These are phyloP conservation scores for Saccharomycopsis fermentans DNA, from an alignment of 805 yeast species.

Conservation along the genomic window DNA sequence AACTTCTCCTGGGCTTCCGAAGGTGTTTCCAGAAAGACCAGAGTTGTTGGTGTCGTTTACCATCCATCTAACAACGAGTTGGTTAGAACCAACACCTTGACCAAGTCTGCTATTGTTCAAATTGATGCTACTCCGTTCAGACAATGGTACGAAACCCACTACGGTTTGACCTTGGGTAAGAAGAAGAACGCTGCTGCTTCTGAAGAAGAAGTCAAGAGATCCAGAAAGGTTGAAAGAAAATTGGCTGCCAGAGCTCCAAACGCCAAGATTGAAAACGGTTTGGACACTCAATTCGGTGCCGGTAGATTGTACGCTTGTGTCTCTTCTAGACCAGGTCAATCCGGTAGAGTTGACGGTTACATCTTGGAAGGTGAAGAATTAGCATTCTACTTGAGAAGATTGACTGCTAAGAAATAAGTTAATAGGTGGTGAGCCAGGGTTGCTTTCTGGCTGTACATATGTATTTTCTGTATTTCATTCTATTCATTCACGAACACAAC, in stretches of 20 bases:
- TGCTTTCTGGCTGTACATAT: background rate
- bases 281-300: constrained; percentile 93
- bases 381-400: constrained; percentile 99
- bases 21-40: constrained; percentile 97
- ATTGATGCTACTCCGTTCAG: constrained; percentile 99
- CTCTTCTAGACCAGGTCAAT: constrained; percentile 99
- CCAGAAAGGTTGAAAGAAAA: constrained; percentile 55
- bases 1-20: constrained; percentile 99
- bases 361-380: constrained; percentile 99
- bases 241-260: constrained; percentile 82
- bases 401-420: constrained; percentile 94
- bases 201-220: constrained; percentile 59
- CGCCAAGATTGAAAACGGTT: constrained; percentile 81
- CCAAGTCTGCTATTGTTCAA: constrained; percentile 98
- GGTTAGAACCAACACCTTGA: constrained; percentile 98
- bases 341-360: constrained; percentile 99
- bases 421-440: background rate
- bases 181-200: constrained; percentile 40
- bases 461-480: background rate
- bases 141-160: constrained; percentile 98
- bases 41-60: constrained; percentile 95
- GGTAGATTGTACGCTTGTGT: constrained; percentile 98
- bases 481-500: background rate
- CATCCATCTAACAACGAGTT: constrained; percentile 99
- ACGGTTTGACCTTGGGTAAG: constrained; percentile 91